These are phyloP conservation scores for Clonostachys sp. DNA, from an alignment of 2,329 filamentous ascomycete species.

Conservation along the genomic window DNA sequence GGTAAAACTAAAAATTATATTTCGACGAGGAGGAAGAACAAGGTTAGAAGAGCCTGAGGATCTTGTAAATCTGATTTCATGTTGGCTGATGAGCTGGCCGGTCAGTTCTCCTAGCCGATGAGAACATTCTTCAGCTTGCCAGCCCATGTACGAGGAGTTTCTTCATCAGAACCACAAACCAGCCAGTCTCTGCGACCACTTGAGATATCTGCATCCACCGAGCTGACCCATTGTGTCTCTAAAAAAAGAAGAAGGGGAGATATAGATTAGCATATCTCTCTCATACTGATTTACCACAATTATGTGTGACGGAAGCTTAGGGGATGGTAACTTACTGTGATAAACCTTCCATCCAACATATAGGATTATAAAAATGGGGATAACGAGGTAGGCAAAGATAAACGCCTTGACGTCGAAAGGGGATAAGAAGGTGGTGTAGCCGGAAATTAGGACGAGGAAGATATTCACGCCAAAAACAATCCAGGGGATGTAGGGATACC, in stretches of 20 bases:
- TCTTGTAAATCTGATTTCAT: no score
- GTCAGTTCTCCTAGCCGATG: neutral
- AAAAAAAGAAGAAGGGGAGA: no score
- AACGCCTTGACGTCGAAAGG: conserved; percentile 6
- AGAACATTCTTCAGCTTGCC: neutral
- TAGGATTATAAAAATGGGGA: conserved; percentile 4
- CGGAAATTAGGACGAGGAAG: conserved; percentile 5
- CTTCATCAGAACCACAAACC: conserved; percentile 2
- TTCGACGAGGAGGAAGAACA: no score
- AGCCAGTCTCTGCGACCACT: conserved; percentile 6
- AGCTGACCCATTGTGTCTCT: conserved; percentile 6
- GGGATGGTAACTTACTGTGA: conserved; percentile 2
- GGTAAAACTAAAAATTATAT: no score
- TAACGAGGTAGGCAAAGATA: conserved; percentile 6
- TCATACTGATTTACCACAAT: no score
- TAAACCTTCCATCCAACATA: conserved; percentile 6
- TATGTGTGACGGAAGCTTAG: neutral
- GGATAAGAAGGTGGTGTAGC: conserved; percentile 4
- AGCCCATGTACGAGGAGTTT: neutral
- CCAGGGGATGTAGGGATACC: conserved; percentile 5
- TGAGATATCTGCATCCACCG: conserved; percentile 2
- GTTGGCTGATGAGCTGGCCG: no score
- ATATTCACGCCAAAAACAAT: conserved; percentile 4
- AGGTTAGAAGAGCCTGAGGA: no score
- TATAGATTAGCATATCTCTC: no score